phyloP scores from a whole-genome alignment of 1,284 basidiomycete genomes.

The Puccinia novopanici region DNA sequence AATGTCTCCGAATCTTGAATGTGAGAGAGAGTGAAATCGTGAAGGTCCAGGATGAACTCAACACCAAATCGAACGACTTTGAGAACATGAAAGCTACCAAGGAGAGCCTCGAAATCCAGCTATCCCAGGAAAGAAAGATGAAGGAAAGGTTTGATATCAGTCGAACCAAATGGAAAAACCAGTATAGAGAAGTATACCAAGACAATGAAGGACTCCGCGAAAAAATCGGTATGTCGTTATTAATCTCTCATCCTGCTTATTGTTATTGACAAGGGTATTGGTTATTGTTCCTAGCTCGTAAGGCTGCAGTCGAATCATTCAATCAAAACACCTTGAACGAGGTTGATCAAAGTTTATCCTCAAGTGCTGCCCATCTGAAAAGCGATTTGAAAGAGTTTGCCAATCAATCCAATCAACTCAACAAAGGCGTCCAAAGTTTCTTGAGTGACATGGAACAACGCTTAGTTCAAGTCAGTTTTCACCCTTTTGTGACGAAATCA shows the following conservation, averaged over 20 bases:
- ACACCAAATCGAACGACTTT: constrained; percentile 49
- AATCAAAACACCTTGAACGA: constrained; percentile 43
- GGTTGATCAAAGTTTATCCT: constrained; percentile 35
- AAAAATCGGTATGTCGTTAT: constrained; percentile 36
- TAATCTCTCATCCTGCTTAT: neutral
- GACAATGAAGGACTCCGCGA: constrained; percentile 50
- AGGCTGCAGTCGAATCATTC: constrained; percentile 43
- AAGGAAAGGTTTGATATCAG: constrained; percentile 39
- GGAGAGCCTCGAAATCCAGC: constrained; percentile 25
- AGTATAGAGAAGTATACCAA: constrained; percentile 40
- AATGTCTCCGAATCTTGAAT: constrained; percentile 75
- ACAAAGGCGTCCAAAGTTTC: constrained; percentile 26
- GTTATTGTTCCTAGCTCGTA: constrained; percentile 12
- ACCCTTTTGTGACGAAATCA: neutral
- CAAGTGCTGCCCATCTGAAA: constrained; percentile 23
- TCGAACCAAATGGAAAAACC: constrained; percentile 46
- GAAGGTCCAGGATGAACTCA: constrained; percentile 59
- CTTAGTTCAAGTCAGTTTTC: constrained; percentile 30
- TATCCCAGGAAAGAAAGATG: constrained; percentile 8
- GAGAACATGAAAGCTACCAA: constrained; percentile 57
- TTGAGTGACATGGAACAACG: constrained; percentile 24
- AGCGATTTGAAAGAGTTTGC: constrained; percentile 37
- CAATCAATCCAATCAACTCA: constrained; percentile 31
- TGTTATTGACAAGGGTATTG: neutral
- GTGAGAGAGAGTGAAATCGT: constrained; percentile 67